Evolutionary conservation across 495 filamentous ascomycete genomes (phyloP), one percentile per base, ranked within the genome.

Genomic region (Aspergillus mulundensis): DNA sequence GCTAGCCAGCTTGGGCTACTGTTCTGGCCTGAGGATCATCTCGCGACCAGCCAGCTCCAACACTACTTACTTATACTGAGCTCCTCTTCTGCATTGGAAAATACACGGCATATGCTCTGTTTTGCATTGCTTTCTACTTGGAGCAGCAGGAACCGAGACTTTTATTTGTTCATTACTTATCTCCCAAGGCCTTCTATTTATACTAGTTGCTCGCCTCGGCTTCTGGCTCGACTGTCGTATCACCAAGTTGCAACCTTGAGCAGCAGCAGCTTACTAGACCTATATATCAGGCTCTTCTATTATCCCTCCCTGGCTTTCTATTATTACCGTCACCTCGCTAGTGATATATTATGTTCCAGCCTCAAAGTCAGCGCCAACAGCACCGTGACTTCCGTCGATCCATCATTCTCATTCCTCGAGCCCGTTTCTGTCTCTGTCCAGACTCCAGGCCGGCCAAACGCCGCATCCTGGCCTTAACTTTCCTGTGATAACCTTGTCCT

Each of bases 401-500:
- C 60, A 57, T 62, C 25, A 4, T 4, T 28, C 25, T n/a, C 56
- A 57, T 58, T 48, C 52, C 36, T 60, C 57, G 52, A 56, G 30
- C 52, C 34, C 19, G 47, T 40, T 16, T 41, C 52, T 51, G 48
- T 41, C 53, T 44, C 44, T 40, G 50, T 39, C 57, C 39, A 54
- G 51, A 56, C 36, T 48, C 18, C 34, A 40, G 38, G 18, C 38
- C 28, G 19, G 15, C 34, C 48, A 50, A 54, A 55, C 50, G 28
- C 54, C 60, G 58, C 58, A 64, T 46, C 56, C 61, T 58, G 54
- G 55, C 58, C 50, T 55, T 61, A 58, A 64, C 55, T 57, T 59
- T 56, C 16, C 55, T 53, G 55, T 58, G 61, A 61, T 54, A 61
- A 53, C 50, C 51, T 53, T 54, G 47, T 51, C 44, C 40, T 47